A percentile compares a stretch with the other conserved stretches of the same genome.
Evolutionary conservation across 257 asterid species (phyloP).

Genomic region (Dorcoceras hygrometricum): DNA sequence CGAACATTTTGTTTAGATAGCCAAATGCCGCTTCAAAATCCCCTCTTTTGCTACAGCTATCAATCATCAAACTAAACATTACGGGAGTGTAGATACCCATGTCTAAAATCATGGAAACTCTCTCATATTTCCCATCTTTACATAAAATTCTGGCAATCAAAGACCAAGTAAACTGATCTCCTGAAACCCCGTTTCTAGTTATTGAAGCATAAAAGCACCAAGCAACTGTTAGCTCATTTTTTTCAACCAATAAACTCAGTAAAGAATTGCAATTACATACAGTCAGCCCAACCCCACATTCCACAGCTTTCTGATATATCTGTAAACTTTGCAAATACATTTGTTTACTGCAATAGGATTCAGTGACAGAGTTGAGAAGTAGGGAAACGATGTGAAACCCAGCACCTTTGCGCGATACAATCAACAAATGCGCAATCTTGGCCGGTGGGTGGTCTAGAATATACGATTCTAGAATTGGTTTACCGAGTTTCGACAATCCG

Average conservation of each 20-base stretch:
- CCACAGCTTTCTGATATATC: conserved; percentile 41
- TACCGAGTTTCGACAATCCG: conserved; percentile 43
- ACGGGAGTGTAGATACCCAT: conserved; percentile 38
- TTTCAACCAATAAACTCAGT: conserved; percentile 45
- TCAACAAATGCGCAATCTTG: conserved; percentile 43
- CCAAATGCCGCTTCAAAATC: conserved; percentile 56
- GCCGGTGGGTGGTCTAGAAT: conserved; percentile 45
- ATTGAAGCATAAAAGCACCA: conserved; percentile 68
- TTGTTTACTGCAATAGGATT: conserved; percentile 47
- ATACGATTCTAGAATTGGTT: conserved; percentile 49
- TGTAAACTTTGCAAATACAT: conserved; percentile 44
- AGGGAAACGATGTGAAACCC: conserved; percentile 30
- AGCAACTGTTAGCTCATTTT: conserved; percentile 46
- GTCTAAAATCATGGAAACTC: conserved; percentile 42
- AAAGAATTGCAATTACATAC: conserved; percentile 41
- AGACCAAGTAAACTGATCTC: conserved; percentile 53
- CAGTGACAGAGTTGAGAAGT: conserved; percentile 43
- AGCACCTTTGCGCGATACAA: conserved; percentile 31
- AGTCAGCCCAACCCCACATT: conserved; percentile 35
- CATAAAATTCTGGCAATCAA: conserved; percentile 42
- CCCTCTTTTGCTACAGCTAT: conserved; percentile 53
- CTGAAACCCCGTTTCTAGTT: conserved; percentile 48
- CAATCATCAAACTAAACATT: conserved; percentile 54
- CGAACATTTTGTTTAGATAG: conserved; percentile 38
- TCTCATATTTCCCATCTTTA: conserved; percentile 55